Evolutionary conservation across 306 rosid genomes (phyloP), one percentile per base, ranked within the genome.

Genomic region (Quercus variabilis): DNA sequence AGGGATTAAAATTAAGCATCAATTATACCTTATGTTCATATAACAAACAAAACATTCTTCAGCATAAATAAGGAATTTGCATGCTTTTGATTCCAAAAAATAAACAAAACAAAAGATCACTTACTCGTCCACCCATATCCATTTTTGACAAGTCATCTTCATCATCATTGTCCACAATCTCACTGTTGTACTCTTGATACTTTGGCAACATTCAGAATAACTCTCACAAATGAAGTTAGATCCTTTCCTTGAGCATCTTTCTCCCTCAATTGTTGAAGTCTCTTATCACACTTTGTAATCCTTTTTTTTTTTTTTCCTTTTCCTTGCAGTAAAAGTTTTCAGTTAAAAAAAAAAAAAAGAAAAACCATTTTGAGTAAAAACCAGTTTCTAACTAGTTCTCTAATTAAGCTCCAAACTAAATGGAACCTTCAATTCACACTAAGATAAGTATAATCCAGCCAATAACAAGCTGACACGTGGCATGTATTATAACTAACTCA

Each of bases 91-190:
- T 35, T 35, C 43, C 43, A 35, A 35, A 35, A 35, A 35, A 6
- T 35, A 35, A 35, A 6, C n/a, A 15, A 10, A 57, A 20, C 43
- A 49, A 43, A 72, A 76, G 38, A 69, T 64, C 15, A 78, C 97
- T 80, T 90, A 90, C 99, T 82, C 96, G 93, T 86, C 99, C 99
- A 21, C 98, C 98, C 98, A 93, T 93, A 74, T 93, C 98, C 98
- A 95, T 95, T 89, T 93, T 95, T 35, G 99, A 91, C 82, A 95
- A 87, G 94, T 93, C 99, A 77, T 80, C 98, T 87, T 95, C 97
- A 55, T 93, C 97, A 2, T 95, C 98, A 23, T 94, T 93, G 75
- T 93, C 97, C 63, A 95, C 98, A 14, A 93, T 70, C 86, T 95
- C 98, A 6, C 98, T 97, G 85, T 91, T 90, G 76, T 95, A 95